Conservation (phyloP, 2,329 filamentous ascomycete species). For the Neurospora sp. region DNA sequence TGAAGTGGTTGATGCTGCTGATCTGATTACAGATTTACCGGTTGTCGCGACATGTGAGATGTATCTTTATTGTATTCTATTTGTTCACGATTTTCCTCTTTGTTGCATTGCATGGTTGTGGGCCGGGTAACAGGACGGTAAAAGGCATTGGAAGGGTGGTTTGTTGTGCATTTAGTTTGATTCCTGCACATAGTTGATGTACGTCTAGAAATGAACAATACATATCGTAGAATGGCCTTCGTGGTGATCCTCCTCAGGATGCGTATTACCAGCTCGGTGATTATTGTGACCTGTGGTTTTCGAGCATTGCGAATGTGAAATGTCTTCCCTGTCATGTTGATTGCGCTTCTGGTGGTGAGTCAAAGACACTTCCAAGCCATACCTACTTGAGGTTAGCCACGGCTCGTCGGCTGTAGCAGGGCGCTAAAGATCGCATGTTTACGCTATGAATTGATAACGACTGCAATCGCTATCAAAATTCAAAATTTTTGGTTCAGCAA, state of each 20-base stretch:
- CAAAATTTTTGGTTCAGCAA: neutral
- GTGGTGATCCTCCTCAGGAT: neutral
- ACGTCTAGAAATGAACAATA: neutral
- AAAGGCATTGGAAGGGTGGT: neutral
- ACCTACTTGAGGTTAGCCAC: neutral
- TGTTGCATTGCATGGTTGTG: neutral
- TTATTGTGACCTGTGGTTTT: neutral
- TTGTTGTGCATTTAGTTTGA: neutral
- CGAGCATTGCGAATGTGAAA: neutral
- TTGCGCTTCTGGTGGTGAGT: neutral
- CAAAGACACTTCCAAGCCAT: neutral
- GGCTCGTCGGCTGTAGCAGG: neutral
- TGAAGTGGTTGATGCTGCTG: neutral
- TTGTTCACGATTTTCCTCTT: neutral
- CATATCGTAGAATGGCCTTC: neutral
- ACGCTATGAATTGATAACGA: neutral
- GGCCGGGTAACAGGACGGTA: neutral
- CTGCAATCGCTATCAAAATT: neutral
- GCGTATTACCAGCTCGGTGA: neutral
- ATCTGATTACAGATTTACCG: neutral
- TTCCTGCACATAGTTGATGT: neutral
- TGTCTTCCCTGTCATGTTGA: neutral
- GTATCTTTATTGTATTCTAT: neutral
- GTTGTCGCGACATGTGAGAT: neutral
- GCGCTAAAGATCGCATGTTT: neutral